Base-by-base conservation (phyloP, 1,139 yeast species). In the Pichia sp. region DNA sequence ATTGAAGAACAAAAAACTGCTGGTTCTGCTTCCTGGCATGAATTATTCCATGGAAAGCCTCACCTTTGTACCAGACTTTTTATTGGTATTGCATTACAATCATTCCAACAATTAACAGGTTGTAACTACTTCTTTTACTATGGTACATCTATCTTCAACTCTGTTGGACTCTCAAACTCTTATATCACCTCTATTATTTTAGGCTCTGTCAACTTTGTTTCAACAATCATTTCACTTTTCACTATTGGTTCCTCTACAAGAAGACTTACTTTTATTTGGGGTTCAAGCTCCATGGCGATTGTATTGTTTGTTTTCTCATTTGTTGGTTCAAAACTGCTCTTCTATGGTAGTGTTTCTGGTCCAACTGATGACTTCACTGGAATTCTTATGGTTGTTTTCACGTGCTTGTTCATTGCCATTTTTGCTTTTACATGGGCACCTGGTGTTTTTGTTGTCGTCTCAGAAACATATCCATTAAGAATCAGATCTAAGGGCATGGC, bases 371-470 rank as follows among this genome's bases (percentile, higher is more conserved):
- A 67, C 54, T 69, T 82, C 48, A 79, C 84, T 41, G 93, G 91
- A 63, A 71, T 79, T 65, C 86, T 81, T 52, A 76, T 81, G 87
- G 83, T 88, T 63, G 80, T 84, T 54, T 77, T 87, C 58, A 82
- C 91, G 24, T 85, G 93, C 66, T 62, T 84, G 47, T 88, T 80
- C 70, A 85, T 89, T 53, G 83, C 84, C 75, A 81, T 79, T 70
- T 88, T 87, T 65, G 93, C 96, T 32, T 76, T 85, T 33, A 81
- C 95, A 6, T 87, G 96, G 95, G 96, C 91, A 52, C 93, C 94
- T 58, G 82, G 85, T 63, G 84, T 83, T 37, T 88, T 82, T 77
- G 84, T 85, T 48, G 81, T 85, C 56, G 79, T 84, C 46, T 84
- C 93, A 27, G 96, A 88, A 67, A 73, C 85, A 31, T 87, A 80